A percentile compares a stretch with the other conserved stretches of the same genome.
Conservation (phyloP, 352 stramenopile genomes). For the Phytophthora pseudosyringae region DNA sequence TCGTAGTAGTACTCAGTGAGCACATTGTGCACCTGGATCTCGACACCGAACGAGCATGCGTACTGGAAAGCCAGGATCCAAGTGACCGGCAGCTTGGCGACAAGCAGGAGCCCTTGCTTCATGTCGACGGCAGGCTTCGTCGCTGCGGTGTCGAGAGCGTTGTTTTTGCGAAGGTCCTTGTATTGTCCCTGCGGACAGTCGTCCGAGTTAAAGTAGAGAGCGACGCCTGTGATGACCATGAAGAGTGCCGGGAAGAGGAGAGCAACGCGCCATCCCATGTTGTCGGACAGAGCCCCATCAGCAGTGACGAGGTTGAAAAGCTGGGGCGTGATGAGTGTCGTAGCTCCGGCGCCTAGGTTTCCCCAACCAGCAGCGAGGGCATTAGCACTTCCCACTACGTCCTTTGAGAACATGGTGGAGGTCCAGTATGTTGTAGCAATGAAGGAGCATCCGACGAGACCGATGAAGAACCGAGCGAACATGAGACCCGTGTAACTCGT, state of each 20-base stretch:
- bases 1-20: constrained; percentile 91
- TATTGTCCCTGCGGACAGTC: constrained; percentile 95
- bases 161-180: constrained; percentile 61
- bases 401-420: constrained; percentile 92
- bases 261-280: constrained; percentile 91
- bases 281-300: constrained; percentile 46
- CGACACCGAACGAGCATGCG: constrained; percentile 93
- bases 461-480: constrained; percentile 94
- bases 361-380: constrained; percentile 93
- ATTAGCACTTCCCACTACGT: constrained; percentile 94
- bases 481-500: constrained; percentile 77
- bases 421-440: constrained; percentile 95
- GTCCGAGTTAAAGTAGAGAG: constrained; percentile 84
- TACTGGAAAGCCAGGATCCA: constrained; percentile 94
- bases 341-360: constrained; percentile 92
- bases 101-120: constrained; percentile 50
- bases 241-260: constrained; percentile 90
- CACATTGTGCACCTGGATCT: constrained; percentile 95
- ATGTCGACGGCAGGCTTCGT: constrained; percentile 35
- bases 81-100: constrained; percentile 62
- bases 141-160: constrained; percentile 24
- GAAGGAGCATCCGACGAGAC: constrained; percentile 93
- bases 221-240: constrained; percentile 73
- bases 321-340: constrained; percentile 88
- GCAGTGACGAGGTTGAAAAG: constrained; percentile 91